Base-by-base conservation (phyloP, 2,329 filamentous ascomycete genomes). In the Botryotinia globosa region DNA sequence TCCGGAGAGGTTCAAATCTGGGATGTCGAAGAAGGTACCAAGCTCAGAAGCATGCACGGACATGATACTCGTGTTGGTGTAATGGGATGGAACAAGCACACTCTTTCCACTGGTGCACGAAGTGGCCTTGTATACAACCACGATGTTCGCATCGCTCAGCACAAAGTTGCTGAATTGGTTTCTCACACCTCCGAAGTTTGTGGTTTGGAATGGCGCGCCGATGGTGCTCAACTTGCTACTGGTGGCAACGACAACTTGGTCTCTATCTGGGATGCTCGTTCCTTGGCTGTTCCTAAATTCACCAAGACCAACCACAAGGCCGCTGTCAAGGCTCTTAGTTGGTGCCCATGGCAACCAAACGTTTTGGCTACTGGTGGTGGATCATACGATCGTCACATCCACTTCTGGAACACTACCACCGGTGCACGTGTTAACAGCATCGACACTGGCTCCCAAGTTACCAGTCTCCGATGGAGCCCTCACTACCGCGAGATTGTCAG, bases 231-330 rank as follows among this genome's bases (percentile, higher is more conserved):
- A 86, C 92, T 99, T 74, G 96, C 96, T 70, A 98, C 96, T 71
- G 96, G 96, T 80, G 96, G 94, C 82, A 99, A 99, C 81, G 96
- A 99, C 88, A 99, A 99, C 87, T 88, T 99, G 72, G 96, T 99
- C 77, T 97, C 93, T 80, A 99, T 99, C 85, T 99, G 96, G 96
- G 96, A 99, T 83, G 95, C 96, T 72, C 94, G 96, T 68, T 96
- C 94, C 14, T 88, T 99, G 74, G 91, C 90, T 29, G 94, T 97
- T 16, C 96, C 96, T 82, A 98, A 98, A 85, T 98, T 98, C 87
- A 96, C 94, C 84, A 99, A 99, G 91, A 97, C 95, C 81, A 99
- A 99, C 88, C 96, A 99, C 88, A 96, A 96, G 84, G 96, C 96
- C 72, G 96, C 96, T 62, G 94, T 99, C 85, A 99, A 99, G 89